Percentiles rank a stretch among this genome's conserved stretches.
phyloP scores from a whole-genome alignment of 2,329 filamentous ascomycete genomes.

The Ciborinia camelliae region DNA sequence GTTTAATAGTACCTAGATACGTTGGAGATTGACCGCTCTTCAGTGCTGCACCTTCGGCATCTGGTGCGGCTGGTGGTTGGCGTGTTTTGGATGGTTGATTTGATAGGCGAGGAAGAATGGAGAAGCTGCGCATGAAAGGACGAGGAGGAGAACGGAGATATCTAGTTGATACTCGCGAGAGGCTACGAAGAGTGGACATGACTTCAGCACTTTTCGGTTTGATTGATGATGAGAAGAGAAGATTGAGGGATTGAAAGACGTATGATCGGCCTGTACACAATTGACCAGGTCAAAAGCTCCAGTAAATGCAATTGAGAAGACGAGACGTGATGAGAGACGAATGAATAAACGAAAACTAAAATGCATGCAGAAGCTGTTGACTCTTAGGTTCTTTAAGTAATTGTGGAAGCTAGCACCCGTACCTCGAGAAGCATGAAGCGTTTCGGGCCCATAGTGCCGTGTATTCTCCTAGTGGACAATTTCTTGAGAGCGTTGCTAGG shows the following conservation, averaged over 20 bases:
- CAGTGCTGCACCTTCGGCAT: constrained; percentile 21
- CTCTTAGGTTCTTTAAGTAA: background rate
- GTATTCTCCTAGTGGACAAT: background rate
- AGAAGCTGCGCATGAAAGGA: constrained; percentile 18
- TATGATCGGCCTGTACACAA: background rate
- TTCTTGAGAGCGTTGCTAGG: background rate
- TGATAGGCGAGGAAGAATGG: constrained; percentile 8
- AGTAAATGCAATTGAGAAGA: background rate
- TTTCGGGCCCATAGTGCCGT: background rate
- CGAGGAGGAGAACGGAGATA: background rate
- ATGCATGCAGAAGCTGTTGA: background rate
- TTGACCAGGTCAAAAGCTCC: background rate
- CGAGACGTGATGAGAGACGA: too few species aligned
- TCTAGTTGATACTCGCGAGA: constrained; percentile 10
- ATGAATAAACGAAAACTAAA: background rate
- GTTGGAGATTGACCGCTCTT: constrained; percentile 20
- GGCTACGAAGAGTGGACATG: constrained; percentile 9
- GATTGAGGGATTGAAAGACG: background rate
- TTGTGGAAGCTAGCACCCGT: background rate
- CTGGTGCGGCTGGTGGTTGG: constrained; percentile 22
- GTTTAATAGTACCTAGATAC: constrained; percentile 30
- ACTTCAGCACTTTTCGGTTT: background rate
- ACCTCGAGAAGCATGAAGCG: background rate
- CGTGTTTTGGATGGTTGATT: constrained; percentile 11
- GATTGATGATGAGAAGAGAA: background rate